Evolutionary conservation across 2,329 filamentous ascomycete genomes (phyloP).

Genomic region (Tolypocladium ovalisporum): DNA sequence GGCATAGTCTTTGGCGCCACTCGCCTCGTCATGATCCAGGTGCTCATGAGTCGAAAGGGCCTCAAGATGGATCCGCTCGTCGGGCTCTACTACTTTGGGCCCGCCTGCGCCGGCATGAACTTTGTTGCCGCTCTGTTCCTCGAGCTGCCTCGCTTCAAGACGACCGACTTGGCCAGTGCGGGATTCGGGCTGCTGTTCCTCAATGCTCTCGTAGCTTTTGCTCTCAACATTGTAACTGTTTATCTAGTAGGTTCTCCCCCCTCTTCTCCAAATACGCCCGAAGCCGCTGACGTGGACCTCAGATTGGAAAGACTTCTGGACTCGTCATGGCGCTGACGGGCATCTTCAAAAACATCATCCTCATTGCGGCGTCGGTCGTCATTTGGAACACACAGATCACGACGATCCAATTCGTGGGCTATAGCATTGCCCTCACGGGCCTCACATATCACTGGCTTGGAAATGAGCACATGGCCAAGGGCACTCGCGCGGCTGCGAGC

Average conservation of each 20-base stretch:
- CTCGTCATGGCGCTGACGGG: constrained; percentile 78
- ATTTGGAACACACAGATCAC: constrained; percentile 68
- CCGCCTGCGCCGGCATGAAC: constrained; percentile 76
- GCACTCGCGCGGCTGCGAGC: neutral
- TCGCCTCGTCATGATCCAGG: constrained; percentile 76
- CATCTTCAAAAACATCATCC: constrained; percentile 79
- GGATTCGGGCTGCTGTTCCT: constrained; percentile 55
- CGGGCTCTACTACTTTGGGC: constrained; percentile 82
- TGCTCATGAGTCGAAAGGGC: constrained; percentile 64
- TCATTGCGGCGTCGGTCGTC: constrained; percentile 65
- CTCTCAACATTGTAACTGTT: constrained; percentile 73
- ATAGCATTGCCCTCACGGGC: constrained; percentile 53
- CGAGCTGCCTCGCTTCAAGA: constrained; percentile 57
- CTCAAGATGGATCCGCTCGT: constrained; percentile 83
- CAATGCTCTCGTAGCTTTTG: constrained; percentile 68
- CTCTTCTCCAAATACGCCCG: neutral
- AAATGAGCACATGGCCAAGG: constrained; percentile 19
- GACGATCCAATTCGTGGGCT: constrained; percentile 63
- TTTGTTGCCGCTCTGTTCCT: constrained; percentile 54
- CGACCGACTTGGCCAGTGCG: constrained; percentile 53
- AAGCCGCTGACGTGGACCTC: constrained; percentile 4
- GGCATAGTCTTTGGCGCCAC: constrained; percentile 74
- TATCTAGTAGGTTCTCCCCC: constrained; percentile 54
- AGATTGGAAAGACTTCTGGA: constrained; percentile 84
- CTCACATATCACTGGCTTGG: constrained; percentile 38